These are phyloP conservation scores for Physocladia obscura DNA, from an alignment of 192 early-diverging fungal genomes.

Conservation along the genomic window DNA sequence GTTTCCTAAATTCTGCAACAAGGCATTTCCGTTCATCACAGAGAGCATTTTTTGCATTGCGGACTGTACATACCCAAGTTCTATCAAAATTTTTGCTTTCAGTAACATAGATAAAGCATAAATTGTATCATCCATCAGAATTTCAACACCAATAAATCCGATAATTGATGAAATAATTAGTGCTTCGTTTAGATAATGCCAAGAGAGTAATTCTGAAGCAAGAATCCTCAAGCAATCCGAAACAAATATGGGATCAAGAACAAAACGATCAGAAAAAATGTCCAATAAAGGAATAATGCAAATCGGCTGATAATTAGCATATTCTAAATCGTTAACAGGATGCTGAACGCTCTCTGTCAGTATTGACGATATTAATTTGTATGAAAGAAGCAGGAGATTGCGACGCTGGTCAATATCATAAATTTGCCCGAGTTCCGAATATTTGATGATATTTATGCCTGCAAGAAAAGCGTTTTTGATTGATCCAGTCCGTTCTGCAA, in stretches of 20 bases:
- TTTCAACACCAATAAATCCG: neutral
- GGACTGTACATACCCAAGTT: slow-evolving; percentile 2
- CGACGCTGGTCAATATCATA: neutral
- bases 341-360: neutral
- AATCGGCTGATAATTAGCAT: neutral
- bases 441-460: neutral
- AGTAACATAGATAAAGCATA: neutral
- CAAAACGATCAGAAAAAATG: slow-evolving; percentile 9
- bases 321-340: neutral
- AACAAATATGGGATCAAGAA: neutral
- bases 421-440: neutral
- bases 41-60: neutral
- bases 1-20: slow-evolving; percentile 1
- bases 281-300: neutral
- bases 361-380: neutral
- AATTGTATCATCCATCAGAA: slow-evolving; percentile 12
- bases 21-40: neutral
- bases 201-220: neutral
- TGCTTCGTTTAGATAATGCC: neutral
- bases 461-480: neutral
- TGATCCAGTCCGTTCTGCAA: neutral
- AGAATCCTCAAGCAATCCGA: neutral
- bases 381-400: neutral
- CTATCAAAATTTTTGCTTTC: neutral
- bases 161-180: slow-evolving; percentile 1